phyloP scores from a whole-genome alignment of 2,329 filamentous ascomycete species.

The Ambrosiella beaveri region DNA sequence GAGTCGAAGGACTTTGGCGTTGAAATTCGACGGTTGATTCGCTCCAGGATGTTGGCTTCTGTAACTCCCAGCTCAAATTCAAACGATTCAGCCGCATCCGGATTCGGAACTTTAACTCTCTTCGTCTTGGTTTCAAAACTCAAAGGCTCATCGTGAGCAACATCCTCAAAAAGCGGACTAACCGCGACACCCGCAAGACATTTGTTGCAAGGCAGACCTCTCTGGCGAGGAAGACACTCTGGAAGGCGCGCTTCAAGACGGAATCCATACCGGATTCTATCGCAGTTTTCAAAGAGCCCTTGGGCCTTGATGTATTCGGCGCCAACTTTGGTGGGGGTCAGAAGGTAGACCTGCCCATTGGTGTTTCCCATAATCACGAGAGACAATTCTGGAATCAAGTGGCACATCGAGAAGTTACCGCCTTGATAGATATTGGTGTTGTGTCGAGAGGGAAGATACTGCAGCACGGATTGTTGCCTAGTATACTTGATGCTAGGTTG shows the following conservation, averaged over 20 bases:
- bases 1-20: too few relatives aligned
- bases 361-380: slow-evolving; percentile 50
- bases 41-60: too few relatives aligned
- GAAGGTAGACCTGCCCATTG: slow-evolving; percentile 46
- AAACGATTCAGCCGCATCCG: not conserved
- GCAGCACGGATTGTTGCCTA: not conserved
- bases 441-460: not conserved
- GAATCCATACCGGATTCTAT: slow-evolving; percentile 24
- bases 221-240: slow-evolving; percentile 28
- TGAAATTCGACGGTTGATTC: too few relatives aligned
- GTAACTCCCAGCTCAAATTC: too few relatives aligned
- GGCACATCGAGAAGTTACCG: not conserved
- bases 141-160: slow-evolving; percentile 2
- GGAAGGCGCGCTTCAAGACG: slow-evolving; percentile 38
- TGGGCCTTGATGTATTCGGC: slow-evolving; percentile 12
- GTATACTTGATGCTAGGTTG: not conserved
- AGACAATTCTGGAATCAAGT: slow-evolving; percentile 50
- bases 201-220: slow-evolving; percentile 26
- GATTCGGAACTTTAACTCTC: not conserved
- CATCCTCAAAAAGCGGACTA: slow-evolving; percentile 39
- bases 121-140: too few relatives aligned
- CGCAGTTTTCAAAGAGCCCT: not conserved
- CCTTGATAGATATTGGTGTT: not conserved
- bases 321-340: slow-evolving; percentile 30
- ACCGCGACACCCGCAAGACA: slow-evolving; percentile 51